These are phyloP conservation scores for Diaporthe longicolla DNA, from an alignment of 2,329 filamentous ascomycete genomes.

Conservation along the genomic window DNA sequence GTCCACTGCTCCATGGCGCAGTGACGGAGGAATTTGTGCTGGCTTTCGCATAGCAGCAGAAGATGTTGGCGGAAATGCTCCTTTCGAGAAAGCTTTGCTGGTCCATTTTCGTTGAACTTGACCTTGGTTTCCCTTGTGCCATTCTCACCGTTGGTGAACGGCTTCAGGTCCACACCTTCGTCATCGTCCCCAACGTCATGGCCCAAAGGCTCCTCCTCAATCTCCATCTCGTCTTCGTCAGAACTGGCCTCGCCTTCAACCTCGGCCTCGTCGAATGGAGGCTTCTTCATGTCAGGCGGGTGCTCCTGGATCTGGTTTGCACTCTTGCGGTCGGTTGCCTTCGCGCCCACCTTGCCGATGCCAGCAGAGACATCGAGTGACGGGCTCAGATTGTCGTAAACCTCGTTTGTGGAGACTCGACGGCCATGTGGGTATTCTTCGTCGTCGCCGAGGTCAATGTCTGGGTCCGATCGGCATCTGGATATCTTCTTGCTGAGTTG, in stretches of 20 bases:
- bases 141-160: slow-evolving; percentile 45
- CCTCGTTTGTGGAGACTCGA: slow-evolving; percentile 67
- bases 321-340: slow-evolving; percentile 61
- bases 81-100: slow-evolving; percentile 61
- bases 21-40: slow-evolving; percentile 77
- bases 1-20: slow-evolving; percentile 83
- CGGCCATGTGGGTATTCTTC: slow-evolving; percentile 53
- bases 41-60: slow-evolving; percentile 78
- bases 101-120: slow-evolving; percentile 65
- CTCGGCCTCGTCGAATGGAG: slow-evolving; percentile 47
- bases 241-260: slow-evolving; percentile 53
- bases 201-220: slow-evolving; percentile 49
- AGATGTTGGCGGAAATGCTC: slow-evolving; percentile 80
- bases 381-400: slow-evolving; percentile 68
- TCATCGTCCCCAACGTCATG: slow-evolving; percentile 53
- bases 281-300: slow-evolving; percentile 46
- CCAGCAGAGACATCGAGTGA: slow-evolving; percentile 68
- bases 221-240: slow-evolving; percentile 52
- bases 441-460: slow-evolving; percentile 59
- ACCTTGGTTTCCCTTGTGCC: slow-evolving; percentile 57
- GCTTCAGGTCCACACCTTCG: slow-evolving; percentile 51
- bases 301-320: slow-evolving; percentile 62
- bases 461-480: slow-evolving; percentile 74
- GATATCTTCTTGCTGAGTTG: slow-evolving; percentile 78
- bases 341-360: slow-evolving; percentile 68